These are phyloP conservation scores for Xylariaceae sp. DNA, from an alignment of 2,329 filamentous ascomycete species.

Conservation along the genomic window DNA sequence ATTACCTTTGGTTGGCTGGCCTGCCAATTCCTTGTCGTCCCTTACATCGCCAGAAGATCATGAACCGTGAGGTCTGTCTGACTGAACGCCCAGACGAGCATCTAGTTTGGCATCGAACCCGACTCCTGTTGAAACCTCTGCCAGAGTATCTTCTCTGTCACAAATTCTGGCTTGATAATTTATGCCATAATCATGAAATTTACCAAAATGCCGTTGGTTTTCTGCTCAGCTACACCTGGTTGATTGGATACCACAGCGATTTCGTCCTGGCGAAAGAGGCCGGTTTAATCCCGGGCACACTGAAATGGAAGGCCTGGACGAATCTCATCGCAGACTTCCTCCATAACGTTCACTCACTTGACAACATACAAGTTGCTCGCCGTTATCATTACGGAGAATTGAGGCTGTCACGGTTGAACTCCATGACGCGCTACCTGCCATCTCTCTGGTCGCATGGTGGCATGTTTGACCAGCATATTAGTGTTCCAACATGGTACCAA, in stretches of 20 bases:
- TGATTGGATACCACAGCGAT: conserved; percentile 35
- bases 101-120: conserved; percentile 21
- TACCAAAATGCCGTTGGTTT: conserved; percentile 31
- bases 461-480: conserved; percentile 23
- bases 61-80: conserved; percentile 23
- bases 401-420: conserved; percentile 38
- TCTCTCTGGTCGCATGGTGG: conserved; percentile 18
- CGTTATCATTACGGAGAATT: conserved; percentile 41
- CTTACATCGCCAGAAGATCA: conserved; percentile 23
- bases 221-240: conserved; percentile 35
- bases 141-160: conserved; percentile 23
- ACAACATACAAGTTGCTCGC: conserved; percentile 25
- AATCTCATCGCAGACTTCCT: conserved; percentile 22
- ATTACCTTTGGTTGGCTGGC: conserved; percentile 18
- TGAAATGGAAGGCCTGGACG: conserved; percentile 29
- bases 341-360: conserved; percentile 17
- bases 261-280: conserved; percentile 29
- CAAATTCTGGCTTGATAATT: conserved; percentile 18
- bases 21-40: conserved; percentile 14
- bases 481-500: conserved; percentile 28
- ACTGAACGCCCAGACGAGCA: conserved; percentile 27
- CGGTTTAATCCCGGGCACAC: conserved; percentile 23
- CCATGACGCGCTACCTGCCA: conserved; percentile 22
- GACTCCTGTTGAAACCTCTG: conserved; percentile 22
- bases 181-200: conserved; percentile 18